Evolutionary conservation across 2,329 filamentous ascomycete genomes (phyloP).

Genomic region (Trichoderma hamatum): DNA sequence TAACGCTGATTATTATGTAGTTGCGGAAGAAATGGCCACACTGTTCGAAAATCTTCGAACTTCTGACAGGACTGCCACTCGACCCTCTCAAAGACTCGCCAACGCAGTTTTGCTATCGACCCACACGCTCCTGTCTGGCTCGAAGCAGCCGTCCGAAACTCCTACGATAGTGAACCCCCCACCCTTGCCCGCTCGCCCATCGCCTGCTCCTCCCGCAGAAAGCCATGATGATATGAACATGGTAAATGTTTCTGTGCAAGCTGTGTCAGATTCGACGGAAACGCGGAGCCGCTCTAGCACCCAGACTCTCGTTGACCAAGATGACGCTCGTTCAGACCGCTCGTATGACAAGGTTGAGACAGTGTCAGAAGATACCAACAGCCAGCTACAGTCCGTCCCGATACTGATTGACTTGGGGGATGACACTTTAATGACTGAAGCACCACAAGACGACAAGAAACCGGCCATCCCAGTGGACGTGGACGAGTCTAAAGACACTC

Average conservation of each 20-base stretch:
- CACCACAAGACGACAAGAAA: conserved; percentile 2
- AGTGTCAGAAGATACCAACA: conserved; percentile 24
- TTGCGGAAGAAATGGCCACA: conserved; percentile 70
- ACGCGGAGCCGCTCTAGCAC: conserved; percentile 54
- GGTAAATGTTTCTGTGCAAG: conserved; percentile 40
- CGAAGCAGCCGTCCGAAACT: conserved; percentile 36
- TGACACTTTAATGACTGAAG: conserved; percentile 33
- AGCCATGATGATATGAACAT: conserved; percentile 41
- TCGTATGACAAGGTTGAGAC: conserved; percentile 42
- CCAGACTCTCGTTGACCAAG: conserved; percentile 54
- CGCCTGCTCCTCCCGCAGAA: conserved; percentile 42
- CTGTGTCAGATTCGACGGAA: conserved; percentile 40
- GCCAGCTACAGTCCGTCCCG: conserved; percentile 30
- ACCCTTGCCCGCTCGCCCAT: conserved; percentile 54
- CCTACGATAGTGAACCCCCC: conserved; percentile 43
- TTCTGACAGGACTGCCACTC: conserved; percentile 63
- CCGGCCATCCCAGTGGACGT: not conserved
- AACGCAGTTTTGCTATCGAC: conserved; percentile 72
- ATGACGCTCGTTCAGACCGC: conserved; percentile 43
- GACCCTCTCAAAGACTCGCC: conserved; percentile 75
- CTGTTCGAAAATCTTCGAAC: conserved; percentile 73
- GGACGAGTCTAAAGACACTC: not conserved
- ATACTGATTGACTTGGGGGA: conserved; percentile 6
- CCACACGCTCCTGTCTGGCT: conserved; percentile 41
- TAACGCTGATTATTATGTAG: conserved; percentile 46